Evolutionary conservation across 2,329 filamentous ascomycete genomes (phyloP).

Genomic region (Exserohilum turcica): DNA sequence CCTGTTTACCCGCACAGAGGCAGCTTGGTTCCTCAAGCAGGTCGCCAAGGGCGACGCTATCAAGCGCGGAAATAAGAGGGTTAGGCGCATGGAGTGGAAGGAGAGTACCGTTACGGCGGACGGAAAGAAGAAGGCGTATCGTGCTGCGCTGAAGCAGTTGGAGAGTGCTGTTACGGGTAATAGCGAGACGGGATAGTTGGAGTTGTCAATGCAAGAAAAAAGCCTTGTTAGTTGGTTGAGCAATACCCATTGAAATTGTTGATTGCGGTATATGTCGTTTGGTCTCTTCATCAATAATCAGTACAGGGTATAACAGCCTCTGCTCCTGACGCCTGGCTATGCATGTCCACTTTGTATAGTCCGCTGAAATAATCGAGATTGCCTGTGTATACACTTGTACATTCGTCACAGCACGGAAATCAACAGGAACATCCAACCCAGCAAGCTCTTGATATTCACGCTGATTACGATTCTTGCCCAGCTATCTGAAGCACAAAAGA

Average conservation of each 20-base stretch:
- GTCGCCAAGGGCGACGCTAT: slow-evolving; percentile 66
- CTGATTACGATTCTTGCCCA: too few species aligned
- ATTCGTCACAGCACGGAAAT: too few species aligned
- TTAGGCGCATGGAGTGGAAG: slow-evolving; percentile 53
- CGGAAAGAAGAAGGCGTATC: slow-evolving; percentile 51
- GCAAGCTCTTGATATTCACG: too few species aligned
- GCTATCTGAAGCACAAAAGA: too few species aligned
- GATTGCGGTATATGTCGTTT: not conserved
- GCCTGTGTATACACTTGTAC: too few species aligned
- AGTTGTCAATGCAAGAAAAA: not conserved
- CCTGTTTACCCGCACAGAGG: slow-evolving; percentile 79
- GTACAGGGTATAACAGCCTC: too few species aligned
- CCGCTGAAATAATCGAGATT: too few species aligned
- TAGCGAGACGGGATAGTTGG: slow-evolving; percentile 15
- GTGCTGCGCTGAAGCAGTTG: slow-evolving; percentile 64
- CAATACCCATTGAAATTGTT: not conserved
- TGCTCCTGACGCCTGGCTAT: too few species aligned
- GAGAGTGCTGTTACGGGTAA: slow-evolving; percentile 62
- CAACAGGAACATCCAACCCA: too few species aligned
- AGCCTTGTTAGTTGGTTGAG: not conserved
- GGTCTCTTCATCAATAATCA: too few species aligned
- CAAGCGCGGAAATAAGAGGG: slow-evolving; percentile 51
- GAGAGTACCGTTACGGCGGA: slow-evolving; percentile 49
- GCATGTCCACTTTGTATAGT: too few species aligned
- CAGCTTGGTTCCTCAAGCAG: slow-evolving; percentile 88